Evolutionary conservation across 805 yeast genomes (phyloP).

Genomic region (Candida insectorum): DNA sequence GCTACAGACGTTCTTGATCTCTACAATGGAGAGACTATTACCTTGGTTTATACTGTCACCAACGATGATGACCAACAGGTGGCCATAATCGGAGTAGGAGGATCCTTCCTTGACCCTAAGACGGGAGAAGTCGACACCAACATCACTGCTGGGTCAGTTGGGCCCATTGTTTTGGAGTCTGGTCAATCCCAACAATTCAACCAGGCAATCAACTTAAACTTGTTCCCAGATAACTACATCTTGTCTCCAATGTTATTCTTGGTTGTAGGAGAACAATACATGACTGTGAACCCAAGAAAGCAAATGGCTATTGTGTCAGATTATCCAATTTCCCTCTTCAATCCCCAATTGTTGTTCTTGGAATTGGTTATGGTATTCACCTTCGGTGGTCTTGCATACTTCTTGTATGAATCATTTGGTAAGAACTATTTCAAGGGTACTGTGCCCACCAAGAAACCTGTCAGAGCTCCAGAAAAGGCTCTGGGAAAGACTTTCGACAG

Average conservation of each 20-base stretch:
- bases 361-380: conserved; percentile 51
- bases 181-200: conserved; percentile 49
- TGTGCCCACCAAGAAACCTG: conserved; percentile 31
- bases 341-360: conserved; percentile 68
- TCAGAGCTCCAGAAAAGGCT: conserved; percentile 13
- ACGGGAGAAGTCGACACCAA: conserved; percentile 53
- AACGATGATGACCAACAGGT: conserved; percentile 57
- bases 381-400: conserved; percentile 49
- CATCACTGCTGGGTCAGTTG: conserved; percentile 61
- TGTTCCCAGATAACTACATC: conserved; percentile 55
- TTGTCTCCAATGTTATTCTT: conserved; percentile 60
- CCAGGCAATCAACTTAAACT: conserved; percentile 58
- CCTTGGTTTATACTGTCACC: conserved; percentile 48
- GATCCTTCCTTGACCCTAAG: conserved; percentile 54
- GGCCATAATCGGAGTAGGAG: conserved; percentile 66
- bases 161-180: conserved; percentile 52
- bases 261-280: conserved; percentile 45
- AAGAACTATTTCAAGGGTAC: conserved; percentile 40
- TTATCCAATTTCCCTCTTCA: conserved; percentile 62
- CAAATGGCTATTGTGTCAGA: conserved; percentile 60
- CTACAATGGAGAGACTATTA: conserved; percentile 49
- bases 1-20: conserved; percentile 41
- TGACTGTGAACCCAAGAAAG: conserved; percentile 54
- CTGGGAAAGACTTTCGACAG: conserved; percentile 36
- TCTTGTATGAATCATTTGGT: conserved; percentile 43